phyloP scores from a whole-genome alignment of 306 rosid species.

The Castanea sativa region DNA sequence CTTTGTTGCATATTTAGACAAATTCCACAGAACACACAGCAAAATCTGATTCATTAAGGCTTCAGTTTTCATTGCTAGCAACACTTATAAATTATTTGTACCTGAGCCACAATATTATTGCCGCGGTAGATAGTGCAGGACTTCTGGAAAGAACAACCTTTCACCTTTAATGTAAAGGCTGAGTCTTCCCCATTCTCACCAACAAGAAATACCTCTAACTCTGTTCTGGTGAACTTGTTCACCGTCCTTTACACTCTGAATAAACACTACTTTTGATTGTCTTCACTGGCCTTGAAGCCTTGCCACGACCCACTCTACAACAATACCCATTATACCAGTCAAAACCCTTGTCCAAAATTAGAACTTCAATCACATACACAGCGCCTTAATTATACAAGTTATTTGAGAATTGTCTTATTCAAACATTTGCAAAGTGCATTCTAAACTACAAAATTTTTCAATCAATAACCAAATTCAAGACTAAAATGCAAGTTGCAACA shows the following conservation, averaged over 20 bases:
- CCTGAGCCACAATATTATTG: slow-evolving; percentile 73
- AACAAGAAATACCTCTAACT: slow-evolving; percentile 47
- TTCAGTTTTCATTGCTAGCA: neutral
- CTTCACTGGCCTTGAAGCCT: slow-evolving; percentile 51
- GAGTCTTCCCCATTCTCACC: slow-evolving; percentile 37
- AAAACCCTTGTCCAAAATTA: neutral
- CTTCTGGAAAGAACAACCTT: slow-evolving; percentile 62
- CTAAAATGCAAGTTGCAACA: too few relatives aligned
- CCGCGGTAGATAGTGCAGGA: slow-evolving; percentile 62
- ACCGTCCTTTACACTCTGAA: slow-evolving; percentile 51
- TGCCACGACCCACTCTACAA: slow-evolving; percentile 68
- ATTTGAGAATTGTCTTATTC: too few relatives aligned
- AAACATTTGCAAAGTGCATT: too few relatives aligned
- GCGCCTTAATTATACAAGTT: too few relatives aligned
- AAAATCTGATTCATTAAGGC: neutral
- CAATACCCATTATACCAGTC: slow-evolving; percentile 11
- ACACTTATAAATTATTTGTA: slow-evolving; percentile 10
- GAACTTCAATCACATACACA: too few relatives aligned
- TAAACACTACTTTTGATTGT: slow-evolving; percentile 30
- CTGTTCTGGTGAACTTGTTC: slow-evolving; percentile 51
- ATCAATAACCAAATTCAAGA: too few relatives aligned
- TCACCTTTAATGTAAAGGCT: slow-evolving; percentile 46
- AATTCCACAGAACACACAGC: too few relatives aligned
- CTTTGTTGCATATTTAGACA: too few relatives aligned
- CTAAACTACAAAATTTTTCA: too few relatives aligned